A percentile compares a stretch with the other conserved stretches of the same genome.
Conservation (phyloP, 768 basidiomycete genomes). For the Paxillus rubicundulus region DNA sequence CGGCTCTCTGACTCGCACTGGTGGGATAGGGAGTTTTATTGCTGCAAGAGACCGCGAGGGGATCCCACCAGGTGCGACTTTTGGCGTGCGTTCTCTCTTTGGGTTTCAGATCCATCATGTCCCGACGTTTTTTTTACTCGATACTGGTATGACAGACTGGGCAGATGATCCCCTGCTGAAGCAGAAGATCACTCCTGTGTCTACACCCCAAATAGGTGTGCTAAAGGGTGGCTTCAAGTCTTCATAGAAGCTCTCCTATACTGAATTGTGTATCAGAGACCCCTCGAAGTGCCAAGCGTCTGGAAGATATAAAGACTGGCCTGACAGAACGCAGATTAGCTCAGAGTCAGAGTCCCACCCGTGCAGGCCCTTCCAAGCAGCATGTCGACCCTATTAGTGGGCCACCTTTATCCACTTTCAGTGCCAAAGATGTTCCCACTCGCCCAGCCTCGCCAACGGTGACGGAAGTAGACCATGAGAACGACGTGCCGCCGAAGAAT, state of each 20-base stretch:
- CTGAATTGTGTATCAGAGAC: not conserved
- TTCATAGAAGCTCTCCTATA: not conserved
- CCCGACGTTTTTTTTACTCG: not conserved
- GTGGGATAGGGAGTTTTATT: constrained; percentile 37
- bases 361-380: constrained; percentile 6
- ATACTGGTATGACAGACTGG: constrained; percentile 28
- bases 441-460: constrained; percentile 28
- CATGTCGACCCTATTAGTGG: not conserved
- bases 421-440: not conserved
- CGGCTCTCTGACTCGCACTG: constrained; percentile 5
- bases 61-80: constrained; percentile 30
- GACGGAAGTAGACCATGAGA: constrained; percentile 24
- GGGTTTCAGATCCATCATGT: not conserved
- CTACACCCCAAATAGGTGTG: not conserved
- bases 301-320: constrained; percentile 16
- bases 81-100: constrained; percentile 33
- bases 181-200: not conserved
- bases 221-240: not conserved
- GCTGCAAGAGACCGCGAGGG: constrained; percentile 30
- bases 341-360: constrained; percentile 9
- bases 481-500: constrained; percentile 9
- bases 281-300: constrained; percentile 10
- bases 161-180: constrained; percentile 25
- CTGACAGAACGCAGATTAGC: constrained; percentile 16
- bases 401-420: not conserved